Base-by-base conservation (phyloP, 164 flowering plant species). In the Vitis rotundifolia region DNA sequence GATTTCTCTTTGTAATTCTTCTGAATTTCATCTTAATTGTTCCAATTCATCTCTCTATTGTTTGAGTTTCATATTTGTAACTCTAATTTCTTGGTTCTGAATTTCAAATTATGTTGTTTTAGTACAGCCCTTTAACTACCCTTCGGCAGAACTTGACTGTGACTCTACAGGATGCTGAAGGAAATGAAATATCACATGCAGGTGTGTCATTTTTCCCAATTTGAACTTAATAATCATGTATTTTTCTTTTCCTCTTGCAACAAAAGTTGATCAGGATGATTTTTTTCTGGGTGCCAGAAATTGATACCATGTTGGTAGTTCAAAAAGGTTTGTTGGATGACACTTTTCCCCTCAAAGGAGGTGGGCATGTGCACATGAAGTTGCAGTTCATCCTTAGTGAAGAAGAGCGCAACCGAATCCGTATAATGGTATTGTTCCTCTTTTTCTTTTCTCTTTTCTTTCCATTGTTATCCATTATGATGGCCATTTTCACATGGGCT, bases 261-360 rank as follows among this genome's bases (percentile, higher is more conserved):
- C 11, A 12, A 59, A 19, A 13, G 63, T 61, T 70, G 53, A 66
- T 70, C 47, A 13, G 56, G 49, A 19, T 68, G 62, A 15, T 28
- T 59, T 51, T 67, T 62, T 29, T 66, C 73, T 76, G 63, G 48
- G 67, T 63, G 50, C 67, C 55, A 94, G 98, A 71, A 69, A 72
- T 94, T 53, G 78, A 78, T 63, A 84, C 87, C 48, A 80, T 76
- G 78, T 75, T 74, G n/a, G 69, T 94, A 8, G 82, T 92, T 14
- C 86, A 92, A 75, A 91, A 87, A 69, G 97, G 92, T 54, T 10
- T 73, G 9, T 89, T 90, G 97, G 92, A 92, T 76, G 91, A 91
- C 37, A 12, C 77, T 14, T 85, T 92, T 72, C 72, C 80, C n/a
- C 79, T 92, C 15, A 76, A 88, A 76, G 95, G 87, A 51, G 93